Percentiles rank a stretch among this genome's conserved stretches.
These are phyloP conservation scores for Melampsora americana DNA, from an alignment of 1,284 basidiomycete genomes.

Conservation along the genomic window DNA sequence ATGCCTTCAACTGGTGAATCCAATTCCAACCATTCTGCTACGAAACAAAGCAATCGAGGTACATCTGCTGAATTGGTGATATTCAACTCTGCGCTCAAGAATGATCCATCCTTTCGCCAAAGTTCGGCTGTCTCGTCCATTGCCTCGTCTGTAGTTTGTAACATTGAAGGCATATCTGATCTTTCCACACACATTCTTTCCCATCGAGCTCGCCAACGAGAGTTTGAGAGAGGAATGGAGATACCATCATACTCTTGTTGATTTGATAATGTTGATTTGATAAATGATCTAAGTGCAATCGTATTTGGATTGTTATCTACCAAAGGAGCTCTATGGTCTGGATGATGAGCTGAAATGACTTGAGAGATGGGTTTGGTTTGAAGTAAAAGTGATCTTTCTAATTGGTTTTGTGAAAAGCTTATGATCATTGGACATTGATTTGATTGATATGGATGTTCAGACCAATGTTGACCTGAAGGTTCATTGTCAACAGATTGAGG, in stretches of 20 bases:
- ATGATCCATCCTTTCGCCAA: slow-evolving; percentile 50
- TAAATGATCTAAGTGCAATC: not conserved
- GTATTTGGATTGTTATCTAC: not conserved
- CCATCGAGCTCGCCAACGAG: slow-evolving; percentile 83
- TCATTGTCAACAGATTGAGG: no score
- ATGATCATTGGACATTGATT: not conserved
- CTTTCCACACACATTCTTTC: slow-evolving; percentile 73
- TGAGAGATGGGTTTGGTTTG: not conserved
- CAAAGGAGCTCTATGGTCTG: not conserved
- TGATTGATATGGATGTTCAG: not conserved
- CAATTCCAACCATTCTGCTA: slow-evolving; percentile 91
- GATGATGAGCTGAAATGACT: not conserved
- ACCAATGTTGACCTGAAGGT: not conserved
- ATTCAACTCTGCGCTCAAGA: slow-evolving; percentile 34
- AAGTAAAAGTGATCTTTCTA: not conserved
- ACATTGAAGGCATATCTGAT: slow-evolving; percentile 30
- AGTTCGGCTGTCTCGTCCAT: slow-evolving; percentile 41
- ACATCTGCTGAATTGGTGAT: slow-evolving; percentile 16
- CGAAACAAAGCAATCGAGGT: slow-evolving; percentile 61
- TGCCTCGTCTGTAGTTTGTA: slow-evolving; percentile 45
- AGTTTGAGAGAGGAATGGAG: slow-evolving; percentile 80
- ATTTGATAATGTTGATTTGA: not conserved
- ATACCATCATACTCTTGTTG: slow-evolving; percentile 60
- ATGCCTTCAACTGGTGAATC: slow-evolving; percentile 91
- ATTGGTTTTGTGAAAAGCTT: not conserved